phyloP scores from a whole-genome alignment of 73 alveolate species.

The Blepharisma stoltei region DNA sequence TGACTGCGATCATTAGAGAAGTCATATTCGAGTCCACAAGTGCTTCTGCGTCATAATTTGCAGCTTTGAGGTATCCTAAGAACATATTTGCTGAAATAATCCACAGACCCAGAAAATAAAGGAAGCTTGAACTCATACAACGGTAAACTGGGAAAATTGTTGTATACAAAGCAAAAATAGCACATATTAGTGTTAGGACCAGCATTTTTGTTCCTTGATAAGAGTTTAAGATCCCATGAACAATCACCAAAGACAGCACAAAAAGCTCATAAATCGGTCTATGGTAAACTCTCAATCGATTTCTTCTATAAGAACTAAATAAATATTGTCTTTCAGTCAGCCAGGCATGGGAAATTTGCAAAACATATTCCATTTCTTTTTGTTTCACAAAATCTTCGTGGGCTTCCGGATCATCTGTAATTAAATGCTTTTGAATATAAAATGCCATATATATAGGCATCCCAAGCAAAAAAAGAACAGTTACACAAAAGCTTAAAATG shows the following conservation, averaged over 20 bases:
- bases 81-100: neutral
- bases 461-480: neutral
- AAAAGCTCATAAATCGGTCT: neutral
- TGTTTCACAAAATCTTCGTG: neutral
- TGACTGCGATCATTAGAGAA: neutral
- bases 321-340: slow-evolving; percentile 5
- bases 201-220: neutral
- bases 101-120: neutral
- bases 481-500: neutral
- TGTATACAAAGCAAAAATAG: neutral
- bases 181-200: neutral
- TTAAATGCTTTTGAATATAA: neutral
- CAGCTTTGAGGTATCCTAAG: neutral
- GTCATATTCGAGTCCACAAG: neutral
- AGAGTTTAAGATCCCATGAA: neutral
- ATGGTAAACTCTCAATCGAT: neutral
- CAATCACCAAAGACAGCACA: neutral
- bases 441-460: neutral
- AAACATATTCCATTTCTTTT: neutral
- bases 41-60: neutral
- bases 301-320: neutral
- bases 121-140: neutral
- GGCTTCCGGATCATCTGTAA: neutral
- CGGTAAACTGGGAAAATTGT: neutral
- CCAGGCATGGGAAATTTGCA: neutral